phyloP scores from a whole-genome alignment of 2,329 filamentous ascomycete species.

The Fusarium anguioides region DNA sequence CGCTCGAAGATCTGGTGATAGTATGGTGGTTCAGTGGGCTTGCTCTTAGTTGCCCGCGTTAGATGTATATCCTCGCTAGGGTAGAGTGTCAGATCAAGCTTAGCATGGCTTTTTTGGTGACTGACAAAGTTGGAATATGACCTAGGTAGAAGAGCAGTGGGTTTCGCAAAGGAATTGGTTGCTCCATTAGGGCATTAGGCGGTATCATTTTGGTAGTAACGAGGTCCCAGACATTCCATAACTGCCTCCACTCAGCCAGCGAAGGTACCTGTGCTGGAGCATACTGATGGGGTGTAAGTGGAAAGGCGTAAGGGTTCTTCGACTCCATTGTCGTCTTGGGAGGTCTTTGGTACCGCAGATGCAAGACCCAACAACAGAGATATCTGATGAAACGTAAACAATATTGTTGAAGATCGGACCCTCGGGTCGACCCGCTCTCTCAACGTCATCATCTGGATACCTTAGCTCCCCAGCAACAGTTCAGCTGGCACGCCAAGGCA shows the following conservation, averaged over 20 bases:
- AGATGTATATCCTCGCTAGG: conserved; percentile 27
- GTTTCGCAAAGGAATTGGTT: conserved; percentile 29
- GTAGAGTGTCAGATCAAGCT: rapidly evolving
- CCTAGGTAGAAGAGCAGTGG: conserved; percentile 27
- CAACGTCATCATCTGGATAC: background rate
- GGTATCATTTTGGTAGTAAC: conserved; percentile 22
- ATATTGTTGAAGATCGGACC: background rate
- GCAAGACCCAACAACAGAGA: rapidly evolving
- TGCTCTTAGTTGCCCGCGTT: background rate
- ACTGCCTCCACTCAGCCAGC: conserved; percentile 24
- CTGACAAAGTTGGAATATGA: conserved; percentile 34
- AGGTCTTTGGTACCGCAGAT: rapidly evolving
- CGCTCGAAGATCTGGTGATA: conserved; percentile 18
- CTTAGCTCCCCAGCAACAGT: background rate
- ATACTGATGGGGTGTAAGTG: conserved; percentile 8
- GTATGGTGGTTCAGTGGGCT: conserved; percentile 8
- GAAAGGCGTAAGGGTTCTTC: conserved; percentile 14
- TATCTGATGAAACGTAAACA: too few species aligned
- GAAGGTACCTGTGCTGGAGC: conserved; percentile 25
- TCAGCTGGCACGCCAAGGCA: background rate
- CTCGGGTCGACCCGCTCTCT: background rate
- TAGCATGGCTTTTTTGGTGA: rapidly evolving
- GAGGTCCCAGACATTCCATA: conserved; percentile 34
- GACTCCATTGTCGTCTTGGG: background rate
- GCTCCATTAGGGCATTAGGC: conserved; percentile 18